phyloP scores from a whole-genome alignment of 2,329 filamentous ascomycete species.

The Xylaria sp. region DNA sequence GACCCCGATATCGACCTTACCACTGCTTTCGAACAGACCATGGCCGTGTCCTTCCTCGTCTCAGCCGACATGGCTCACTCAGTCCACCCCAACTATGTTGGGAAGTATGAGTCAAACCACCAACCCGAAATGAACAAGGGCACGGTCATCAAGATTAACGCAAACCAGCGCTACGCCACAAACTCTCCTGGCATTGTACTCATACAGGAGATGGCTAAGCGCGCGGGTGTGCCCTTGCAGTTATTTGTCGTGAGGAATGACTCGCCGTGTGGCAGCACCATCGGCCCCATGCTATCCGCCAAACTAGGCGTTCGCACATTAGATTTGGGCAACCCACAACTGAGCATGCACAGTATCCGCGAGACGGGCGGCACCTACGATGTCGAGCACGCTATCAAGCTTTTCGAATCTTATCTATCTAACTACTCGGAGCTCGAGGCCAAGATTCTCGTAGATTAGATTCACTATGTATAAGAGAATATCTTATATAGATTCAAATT shows the following conservation, averaged over 20 bases:
- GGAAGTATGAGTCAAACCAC: slow-evolving; percentile 92
- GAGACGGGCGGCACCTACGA: slow-evolving; percentile 92
- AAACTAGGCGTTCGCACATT: slow-evolving; percentile 87
- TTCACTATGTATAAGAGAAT: not conserved
- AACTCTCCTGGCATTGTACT: slow-evolving; percentile 96
- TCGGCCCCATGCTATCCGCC: slow-evolving; percentile 95
- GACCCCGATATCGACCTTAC: slow-evolving; percentile 70
- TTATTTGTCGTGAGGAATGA: slow-evolving; percentile 97
- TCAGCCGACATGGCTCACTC: slow-evolving; percentile 98
- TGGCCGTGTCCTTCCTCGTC: slow-evolving; percentile 90
- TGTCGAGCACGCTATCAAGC: slow-evolving; percentile 83
- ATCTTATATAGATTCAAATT: not conserved
- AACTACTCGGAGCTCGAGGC: slow-evolving; percentile 84
- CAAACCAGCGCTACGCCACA: slow-evolving; percentile 95
- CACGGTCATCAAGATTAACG: slow-evolving; percentile 97
- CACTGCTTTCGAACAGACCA: slow-evolving; percentile 93
- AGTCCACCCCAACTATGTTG: slow-evolving; percentile 93
- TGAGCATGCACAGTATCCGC: slow-evolving; percentile 97
- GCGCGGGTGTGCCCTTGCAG: slow-evolving; percentile 84
- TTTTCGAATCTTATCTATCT: slow-evolving; percentile 90
- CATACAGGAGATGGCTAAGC: slow-evolving; percentile 84
- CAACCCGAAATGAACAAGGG: slow-evolving; percentile 96
- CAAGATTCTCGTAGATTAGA: slow-evolving; percentile 84
- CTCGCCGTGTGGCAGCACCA: slow-evolving; percentile 92
- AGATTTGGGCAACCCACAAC: slow-evolving; percentile 92